phyloP scores from a whole-genome alignment of 768 basidiomycete species.

The Mycena venus region DNA sequence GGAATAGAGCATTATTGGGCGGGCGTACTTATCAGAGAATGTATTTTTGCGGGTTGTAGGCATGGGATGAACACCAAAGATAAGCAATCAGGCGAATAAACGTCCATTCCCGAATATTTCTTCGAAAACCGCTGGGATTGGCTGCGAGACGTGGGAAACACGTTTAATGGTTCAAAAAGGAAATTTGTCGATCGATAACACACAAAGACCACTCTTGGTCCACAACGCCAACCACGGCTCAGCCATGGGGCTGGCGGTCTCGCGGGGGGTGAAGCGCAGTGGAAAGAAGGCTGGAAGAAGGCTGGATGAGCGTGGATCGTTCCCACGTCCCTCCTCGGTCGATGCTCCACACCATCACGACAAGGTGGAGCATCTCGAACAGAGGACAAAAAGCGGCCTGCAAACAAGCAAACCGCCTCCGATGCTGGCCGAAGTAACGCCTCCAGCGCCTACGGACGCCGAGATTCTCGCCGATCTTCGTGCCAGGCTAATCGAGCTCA shows the following conservation, averaged over 20 bases:
- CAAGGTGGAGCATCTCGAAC: neutral
- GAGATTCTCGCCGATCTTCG: slow-evolving; percentile 10
- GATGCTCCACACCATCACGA: neutral
- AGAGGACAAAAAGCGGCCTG: neutral
- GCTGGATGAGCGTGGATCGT: neutral
- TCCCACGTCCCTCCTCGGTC: neutral
- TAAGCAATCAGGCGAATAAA: too few species aligned
- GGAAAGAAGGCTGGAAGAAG: slow-evolving; percentile 32
- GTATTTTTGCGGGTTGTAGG: too few species aligned
- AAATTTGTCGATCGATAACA: neutral
- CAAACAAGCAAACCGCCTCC: neutral
- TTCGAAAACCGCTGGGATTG: too few species aligned
- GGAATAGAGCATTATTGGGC: neutral
- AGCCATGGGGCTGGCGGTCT: slow-evolving; percentile 18
- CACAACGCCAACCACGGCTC: neutral
- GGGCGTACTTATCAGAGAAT: too few species aligned
- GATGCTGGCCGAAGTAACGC: neutral
- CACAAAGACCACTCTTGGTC: neutral
- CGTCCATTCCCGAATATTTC: too few species aligned
- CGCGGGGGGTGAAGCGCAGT: slow-evolving; percentile 41
- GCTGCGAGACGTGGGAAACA: too few species aligned
- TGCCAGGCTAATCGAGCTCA: slow-evolving; percentile 14
- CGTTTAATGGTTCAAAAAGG: slow-evolving; percentile 20
- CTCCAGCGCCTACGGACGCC: neutral
- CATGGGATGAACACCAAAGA: too few species aligned